Percentiles rank a stretch among this genome's conserved stretches.
These are phyloP conservation scores for Citeromyces nyonsensis DNA, from an alignment of 805 yeast species.

Conservation along the genomic window DNA sequence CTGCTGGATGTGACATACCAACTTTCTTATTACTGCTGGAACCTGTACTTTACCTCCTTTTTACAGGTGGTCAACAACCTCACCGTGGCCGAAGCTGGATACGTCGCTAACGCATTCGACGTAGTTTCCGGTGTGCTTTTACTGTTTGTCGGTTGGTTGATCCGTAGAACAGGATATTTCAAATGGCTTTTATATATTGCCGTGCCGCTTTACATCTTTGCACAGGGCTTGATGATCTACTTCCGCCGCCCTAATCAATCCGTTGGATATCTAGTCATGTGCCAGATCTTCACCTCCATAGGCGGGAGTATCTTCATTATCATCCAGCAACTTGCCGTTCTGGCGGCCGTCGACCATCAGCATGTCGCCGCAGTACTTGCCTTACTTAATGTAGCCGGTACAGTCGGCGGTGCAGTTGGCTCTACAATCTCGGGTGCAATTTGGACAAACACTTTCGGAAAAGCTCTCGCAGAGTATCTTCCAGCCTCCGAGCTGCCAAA, in stretches of 20 bases:
- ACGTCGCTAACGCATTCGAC: conserved; percentile 10
- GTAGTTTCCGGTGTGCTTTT: conserved; percentile 11
- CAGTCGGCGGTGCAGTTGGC: conserved; percentile 23
- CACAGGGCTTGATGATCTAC: conserved; percentile 11
- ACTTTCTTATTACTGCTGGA: conserved; percentile 12
- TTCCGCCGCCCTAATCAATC: conserved; percentile 8
- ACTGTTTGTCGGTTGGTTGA: conserved; percentile 8
- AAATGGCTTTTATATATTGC: conserved; percentile 9
- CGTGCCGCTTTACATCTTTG: conserved; percentile 8
- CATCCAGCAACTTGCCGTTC: conserved; percentile 15
- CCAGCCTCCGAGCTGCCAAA: conserved; percentile 8
- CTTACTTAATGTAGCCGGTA: conserved; percentile 15
- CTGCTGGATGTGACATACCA: conserved; percentile 5
- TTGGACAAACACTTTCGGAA: conserved; percentile 15
- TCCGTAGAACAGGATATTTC: conserved; percentile 9
- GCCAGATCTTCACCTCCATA: conserved; percentile 19
- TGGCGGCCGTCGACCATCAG: conserved; percentile 22
- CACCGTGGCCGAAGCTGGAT: conserved; percentile 8
- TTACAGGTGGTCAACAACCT: conserved; percentile 9
- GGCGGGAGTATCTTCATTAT: conserved; percentile 21
- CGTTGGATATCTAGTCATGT: conserved; percentile 11
- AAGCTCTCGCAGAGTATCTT: conserved; percentile 8
- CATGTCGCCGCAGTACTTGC: conserved; percentile 24
- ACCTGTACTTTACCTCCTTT: conserved; percentile 8
- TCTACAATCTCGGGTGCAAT: conserved; percentile 22